Conservation (phyloP, 2,329 filamentous ascomycete genomes). For the Phoma sp. region DNA sequence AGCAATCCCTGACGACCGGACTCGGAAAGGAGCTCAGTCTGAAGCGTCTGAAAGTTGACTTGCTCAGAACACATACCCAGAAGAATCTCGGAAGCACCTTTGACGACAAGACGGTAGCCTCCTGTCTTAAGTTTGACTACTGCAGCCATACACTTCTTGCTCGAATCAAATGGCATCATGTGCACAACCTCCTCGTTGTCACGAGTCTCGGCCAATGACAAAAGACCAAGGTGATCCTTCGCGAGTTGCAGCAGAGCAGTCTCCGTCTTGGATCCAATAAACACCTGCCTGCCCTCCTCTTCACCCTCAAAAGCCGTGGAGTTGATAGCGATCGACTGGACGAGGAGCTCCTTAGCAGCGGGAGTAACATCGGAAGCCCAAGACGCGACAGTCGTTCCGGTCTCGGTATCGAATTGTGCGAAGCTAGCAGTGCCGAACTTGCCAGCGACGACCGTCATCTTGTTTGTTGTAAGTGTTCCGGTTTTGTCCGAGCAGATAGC, state of each 20-base stretch:
- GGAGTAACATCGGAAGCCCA: slow-evolving; percentile 56
- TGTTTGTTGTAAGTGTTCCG: slow-evolving; percentile 48
- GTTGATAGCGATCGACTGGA: slow-evolving; percentile 48
- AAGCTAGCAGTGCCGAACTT: slow-evolving; percentile 52
- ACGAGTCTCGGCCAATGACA: slow-evolving; percentile 57
- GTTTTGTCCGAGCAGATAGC: slow-evolving; percentile 49
- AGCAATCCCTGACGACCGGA: slow-evolving; percentile 28
- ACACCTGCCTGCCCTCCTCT: slow-evolving; percentile 55
- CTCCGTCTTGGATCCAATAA: slow-evolving; percentile 65
- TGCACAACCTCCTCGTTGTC: slow-evolving; percentile 58
- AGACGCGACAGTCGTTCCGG: slow-evolving; percentile 50
- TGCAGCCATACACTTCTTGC: slow-evolving; percentile 64
- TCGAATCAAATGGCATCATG: slow-evolving; percentile 63
- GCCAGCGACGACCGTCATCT: slow-evolving; percentile 53
- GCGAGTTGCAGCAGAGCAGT: slow-evolving; percentile 62
- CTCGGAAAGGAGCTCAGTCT: slow-evolving; percentile 24
- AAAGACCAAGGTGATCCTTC: slow-evolving; percentile 60
- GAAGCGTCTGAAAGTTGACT: slow-evolving; percentile 25
- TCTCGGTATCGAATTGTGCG: slow-evolving; percentile 58
- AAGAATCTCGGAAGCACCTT: slow-evolving; percentile 66
- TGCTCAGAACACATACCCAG: slow-evolving; percentile 52
- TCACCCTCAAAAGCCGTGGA: slow-evolving; percentile 62
- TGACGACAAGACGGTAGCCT: slow-evolving; percentile 60
- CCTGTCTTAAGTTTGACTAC: slow-evolving; percentile 59
- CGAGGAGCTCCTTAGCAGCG: slow-evolving; percentile 39